These are phyloP conservation scores for Fusarium sp. DNA, from an alignment of 2,329 filamentous ascomycete species.

Conservation along the genomic window DNA sequence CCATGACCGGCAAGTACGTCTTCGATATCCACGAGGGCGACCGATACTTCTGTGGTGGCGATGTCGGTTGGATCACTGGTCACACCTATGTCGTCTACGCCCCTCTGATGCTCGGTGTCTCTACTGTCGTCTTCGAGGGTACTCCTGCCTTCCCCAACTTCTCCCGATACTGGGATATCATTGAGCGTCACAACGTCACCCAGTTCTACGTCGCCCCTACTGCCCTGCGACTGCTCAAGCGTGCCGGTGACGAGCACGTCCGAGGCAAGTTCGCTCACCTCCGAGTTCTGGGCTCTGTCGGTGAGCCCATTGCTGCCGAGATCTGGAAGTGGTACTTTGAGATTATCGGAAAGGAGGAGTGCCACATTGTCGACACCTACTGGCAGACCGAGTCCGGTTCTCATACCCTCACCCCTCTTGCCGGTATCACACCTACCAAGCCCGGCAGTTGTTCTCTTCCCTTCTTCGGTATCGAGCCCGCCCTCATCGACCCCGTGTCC, in stretches of 20 bases:
- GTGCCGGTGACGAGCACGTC: slow-evolving; percentile 92
- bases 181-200: slow-evolving; percentile 93
- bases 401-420: slow-evolving; percentile 93
- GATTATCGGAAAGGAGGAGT: slow-evolving; percentile 90
- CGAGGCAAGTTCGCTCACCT: slow-evolving; percentile 90
- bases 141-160: slow-evolving; percentile 98
- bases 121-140: slow-evolving; percentile 97
- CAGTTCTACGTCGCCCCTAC: slow-evolving; percentile 99
- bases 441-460: slow-evolving; percentile 95
- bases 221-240: slow-evolving; percentile 91
- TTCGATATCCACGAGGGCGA: slow-evolving; percentile 97
- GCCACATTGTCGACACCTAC: slow-evolving; percentile 97
- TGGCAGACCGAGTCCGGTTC: slow-evolving; percentile 99
- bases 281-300: slow-evolving; percentile 91
- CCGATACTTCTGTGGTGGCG: slow-evolving; percentile 96
- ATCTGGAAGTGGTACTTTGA: slow-evolving; percentile 99
- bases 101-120: slow-evolving; percentile 89
- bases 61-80: slow-evolving; percentile 99
- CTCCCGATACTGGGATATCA: slow-evolving; percentile 98
- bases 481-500: slow-evolving; percentile 95
- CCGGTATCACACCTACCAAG: slow-evolving; percentile 95
- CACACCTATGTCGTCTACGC: slow-evolving; percentile 99
- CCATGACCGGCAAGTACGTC: slow-evolving; percentile 96
- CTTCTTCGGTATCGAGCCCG: slow-evolving; percentile 98
- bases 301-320: slow-evolving; percentile 96